Percentiles rank a stretch among this genome's conserved stretches.
Conservation (phyloP, 2,329 filamentous ascomycete species). For the Fusarium sp. region DNA sequence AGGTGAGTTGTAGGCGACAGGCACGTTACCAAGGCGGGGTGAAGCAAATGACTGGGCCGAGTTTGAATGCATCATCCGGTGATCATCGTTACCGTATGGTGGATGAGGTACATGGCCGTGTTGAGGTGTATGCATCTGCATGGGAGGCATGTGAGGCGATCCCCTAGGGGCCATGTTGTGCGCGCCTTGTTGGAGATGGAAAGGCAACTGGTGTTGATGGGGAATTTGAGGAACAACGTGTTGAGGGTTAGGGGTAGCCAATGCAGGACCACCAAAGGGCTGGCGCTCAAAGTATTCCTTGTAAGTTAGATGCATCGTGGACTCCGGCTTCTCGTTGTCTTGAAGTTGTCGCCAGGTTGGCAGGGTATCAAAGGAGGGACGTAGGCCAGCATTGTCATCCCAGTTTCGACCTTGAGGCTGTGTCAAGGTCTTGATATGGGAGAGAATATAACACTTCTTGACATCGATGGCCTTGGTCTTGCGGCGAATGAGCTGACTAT, state of each 20-base stretch:
- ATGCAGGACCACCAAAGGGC: conserved; percentile 66
- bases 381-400: conserved; percentile 84
- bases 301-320: conserved; percentile 76
- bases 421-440: conserved; percentile 66
- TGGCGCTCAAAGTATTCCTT: conserved; percentile 82
- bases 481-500: conserved; percentile 71
- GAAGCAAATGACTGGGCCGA: conserved; percentile 89
- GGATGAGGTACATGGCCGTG: conserved; percentile 75
- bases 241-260: conserved; percentile 76
- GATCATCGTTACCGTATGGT: conserved; percentile 82
- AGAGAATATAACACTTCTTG: conserved; percentile 73
- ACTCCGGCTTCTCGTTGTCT: conserved; percentile 78
- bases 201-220: conserved; percentile 86
- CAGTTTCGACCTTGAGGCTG: conserved; percentile 71
- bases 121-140: conserved; percentile 81
- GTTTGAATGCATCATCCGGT: conserved; percentile 89
- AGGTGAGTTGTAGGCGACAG: conserved; percentile 78
- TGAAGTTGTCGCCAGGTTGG: conserved; percentile 85
- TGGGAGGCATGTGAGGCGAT: conserved; percentile 81
- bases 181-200: conserved; percentile 82
- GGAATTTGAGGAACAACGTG: conserved; percentile 79
- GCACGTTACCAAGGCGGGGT: conserved; percentile 79
- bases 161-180: conserved; percentile 76
- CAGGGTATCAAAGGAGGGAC: conserved; percentile 84
- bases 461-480: conserved; percentile 80